Evolutionary conservation across 805 yeast genomes (phyloP).

Genomic region (Phaffomyces opuntiae): DNA sequence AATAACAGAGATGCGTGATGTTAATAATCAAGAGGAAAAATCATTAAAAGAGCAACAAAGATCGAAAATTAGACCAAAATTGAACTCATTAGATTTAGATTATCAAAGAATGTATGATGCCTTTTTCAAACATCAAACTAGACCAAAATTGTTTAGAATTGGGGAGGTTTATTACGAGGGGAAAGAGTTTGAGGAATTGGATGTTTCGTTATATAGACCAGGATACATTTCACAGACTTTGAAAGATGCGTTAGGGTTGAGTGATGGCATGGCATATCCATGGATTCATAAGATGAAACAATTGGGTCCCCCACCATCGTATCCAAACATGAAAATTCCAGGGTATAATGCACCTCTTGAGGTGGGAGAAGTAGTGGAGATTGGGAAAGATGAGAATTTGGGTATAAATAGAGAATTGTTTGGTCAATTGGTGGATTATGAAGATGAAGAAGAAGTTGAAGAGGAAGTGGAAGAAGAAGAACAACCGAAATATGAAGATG

Average conservation of each 20-base stretch:
- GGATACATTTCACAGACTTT: conserved; percentile 61
- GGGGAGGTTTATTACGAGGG: conserved; percentile 85
- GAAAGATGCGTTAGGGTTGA: conserved; percentile 63
- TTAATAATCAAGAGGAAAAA: conserved; percentile 41
- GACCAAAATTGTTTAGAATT: conserved; percentile 57
- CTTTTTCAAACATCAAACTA: conserved; percentile 73
- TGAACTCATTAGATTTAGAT: conserved; percentile 82
- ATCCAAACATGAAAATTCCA: conserved; percentile 56
- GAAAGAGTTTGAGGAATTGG: conserved; percentile 45
- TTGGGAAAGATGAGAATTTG: conserved; percentile 12
- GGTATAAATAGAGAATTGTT: conserved; percentile 18
- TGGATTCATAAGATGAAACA: conserved; percentile 70
- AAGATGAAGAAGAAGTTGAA: conserved; percentile 10
- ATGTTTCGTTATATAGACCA: conserved; percentile 44
- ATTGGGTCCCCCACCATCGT: conserved; percentile 80
- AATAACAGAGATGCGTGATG: conserved; percentile 77
- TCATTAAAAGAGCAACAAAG: conserved; percentile 66
- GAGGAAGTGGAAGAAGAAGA: conserved; percentile 11
- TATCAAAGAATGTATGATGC: conserved; percentile 78
- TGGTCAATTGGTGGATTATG: conserved; percentile 24
- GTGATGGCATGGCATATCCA: conserved; percentile 46
- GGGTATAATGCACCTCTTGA: conserved; percentile 39
- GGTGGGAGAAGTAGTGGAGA: conserved; percentile 26
- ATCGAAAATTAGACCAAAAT: conserved; percentile 81
- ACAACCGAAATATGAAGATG: conserved; percentile 7